Base-by-base conservation (phyloP, 192 early-diverging fungal species). In the Helicostylum pulchrum region DNA sequence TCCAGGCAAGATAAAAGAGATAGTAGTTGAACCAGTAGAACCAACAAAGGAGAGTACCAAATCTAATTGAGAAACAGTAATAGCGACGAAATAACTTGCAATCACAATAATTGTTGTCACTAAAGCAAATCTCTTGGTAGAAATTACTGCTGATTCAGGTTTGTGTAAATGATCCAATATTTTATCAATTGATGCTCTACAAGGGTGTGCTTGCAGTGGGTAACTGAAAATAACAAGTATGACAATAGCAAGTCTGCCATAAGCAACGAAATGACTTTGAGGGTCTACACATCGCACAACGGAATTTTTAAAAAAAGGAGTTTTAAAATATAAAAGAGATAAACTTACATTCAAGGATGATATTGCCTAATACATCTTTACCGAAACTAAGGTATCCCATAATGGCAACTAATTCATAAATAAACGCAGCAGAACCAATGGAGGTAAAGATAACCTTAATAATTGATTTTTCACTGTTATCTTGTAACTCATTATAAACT, bases 1-100 rank as follows among this genome's bases (percentile, higher is more conserved):
- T 5, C 94, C 92, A 0, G 96, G 96, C n/a, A 99, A 77, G 63
- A 99, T 99, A 73, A 97, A 98, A 55, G 93, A 94, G 46, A 99
- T 93, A 34, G 88, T 88, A 0, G 95, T 97, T 5, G 92, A 94
- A 8, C 97, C 97, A 1, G 97, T 98, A 2, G 95, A 94, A 44
- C 97, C 97, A 0, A 99, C 97, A 67, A 98, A 82, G 0, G 94
- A 81, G 47, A 99, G 65, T 4, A 98, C 90, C 57, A 88, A 80
- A 50, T 90, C 88, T 36, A 98, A 73, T 62, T 92, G 83, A 9
- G 87, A 82, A 7, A 94, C 85, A 0, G 80, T 70, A 12, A 92
- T 88, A 12, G 94, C 89, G 44, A 91, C 76, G 4, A 85, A 30
- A 51, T 88, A 94, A 43, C 87, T 88, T 14, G 77, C 56, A 11